Evolutionary conservation across 2,329 filamentous ascomycete species (phyloP), one percentile per base, ranked within the genome.

Genomic region (Sclerotinia spermophila): DNA sequence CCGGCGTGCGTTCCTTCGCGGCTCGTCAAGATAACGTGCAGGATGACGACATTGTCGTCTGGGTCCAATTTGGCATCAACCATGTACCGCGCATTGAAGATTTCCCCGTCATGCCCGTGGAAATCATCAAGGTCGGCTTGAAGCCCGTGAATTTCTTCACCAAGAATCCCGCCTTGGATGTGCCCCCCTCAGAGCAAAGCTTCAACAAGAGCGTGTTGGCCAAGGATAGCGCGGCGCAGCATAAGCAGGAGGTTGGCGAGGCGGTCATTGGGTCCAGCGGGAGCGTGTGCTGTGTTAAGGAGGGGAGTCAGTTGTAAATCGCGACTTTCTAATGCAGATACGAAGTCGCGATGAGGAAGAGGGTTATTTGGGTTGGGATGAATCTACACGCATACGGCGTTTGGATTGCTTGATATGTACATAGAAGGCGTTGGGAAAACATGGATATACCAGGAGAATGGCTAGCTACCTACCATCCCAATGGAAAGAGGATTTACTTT

Each of bases 81-180:
- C 89, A 91, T 73, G 86, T 89, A 38, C 87, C 88, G 0, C 82
- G 88, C 8, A 83, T 87, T 35, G 89, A 90, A 76, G 89, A 91
- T 76, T 91, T 90, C 79, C 89, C 89, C 1, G 86, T 91, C 55
- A 91, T 91, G 89, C 89, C 89, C 0, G 85, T 84, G 75, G 89
- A 91, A 79, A 84, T 81, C 21, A 77, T 85, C 24, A 82, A 81
- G 74, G 83, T 87, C 1, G 78, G 79, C 60, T 76, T 87, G 51
- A 82, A 84, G 74, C 84, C 85, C 0, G 83, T 82, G 5, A 86
- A 86, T 72, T 86, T 86, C 74, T 86, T 86, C 72, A 80, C 82
- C 5, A 81, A 80, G 71, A 87, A 86, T 72, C 85, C 85, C 0
- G 83, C 83, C 0, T 73, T 85, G 15, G 85, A 86, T 77, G 82